Conservation (phyloP, 139 green algal species). For the Chlorella sp. region DNA sequence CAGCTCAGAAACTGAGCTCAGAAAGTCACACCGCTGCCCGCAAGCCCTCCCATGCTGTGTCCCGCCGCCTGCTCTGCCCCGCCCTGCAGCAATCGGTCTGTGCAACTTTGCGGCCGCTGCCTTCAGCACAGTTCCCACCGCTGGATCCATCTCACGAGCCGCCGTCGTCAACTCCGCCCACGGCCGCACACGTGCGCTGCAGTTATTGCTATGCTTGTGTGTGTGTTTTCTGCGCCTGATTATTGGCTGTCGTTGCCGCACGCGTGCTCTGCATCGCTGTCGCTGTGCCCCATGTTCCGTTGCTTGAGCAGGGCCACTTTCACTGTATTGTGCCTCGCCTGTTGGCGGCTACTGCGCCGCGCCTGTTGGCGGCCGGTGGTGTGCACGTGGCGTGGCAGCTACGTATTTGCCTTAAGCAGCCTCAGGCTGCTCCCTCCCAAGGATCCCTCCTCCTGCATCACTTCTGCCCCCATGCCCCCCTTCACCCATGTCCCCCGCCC, state of each 20-base stretch:
- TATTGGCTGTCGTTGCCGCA: too few species aligned
- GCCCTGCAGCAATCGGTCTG: not conserved
- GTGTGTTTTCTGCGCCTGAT: too few species aligned
- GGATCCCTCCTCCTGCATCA: not conserved
- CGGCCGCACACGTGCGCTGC: not conserved
- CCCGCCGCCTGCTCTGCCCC: not conserved
- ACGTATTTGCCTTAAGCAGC: not conserved
- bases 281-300: too few species aligned
- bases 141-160: not conserved
- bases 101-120: not conserved
- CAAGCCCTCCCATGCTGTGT: too few species aligned
- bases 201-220: not conserved
- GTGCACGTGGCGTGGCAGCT: too few species aligned
- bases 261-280: too few species aligned
- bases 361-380: too few species aligned
- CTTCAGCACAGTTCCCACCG: not conserved
- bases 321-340: too few species aligned
- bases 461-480: not conserved
- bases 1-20: too few species aligned
- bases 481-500: not conserved
- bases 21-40: too few species aligned
- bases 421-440: not conserved
- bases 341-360: too few species aligned
- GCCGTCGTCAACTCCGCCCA: not conserved
- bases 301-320: too few species aligned